Evolutionary conservation across 2,329 filamentous ascomycete genomes (phyloP).

Genomic region (Pseudocercospora ulei): DNA sequence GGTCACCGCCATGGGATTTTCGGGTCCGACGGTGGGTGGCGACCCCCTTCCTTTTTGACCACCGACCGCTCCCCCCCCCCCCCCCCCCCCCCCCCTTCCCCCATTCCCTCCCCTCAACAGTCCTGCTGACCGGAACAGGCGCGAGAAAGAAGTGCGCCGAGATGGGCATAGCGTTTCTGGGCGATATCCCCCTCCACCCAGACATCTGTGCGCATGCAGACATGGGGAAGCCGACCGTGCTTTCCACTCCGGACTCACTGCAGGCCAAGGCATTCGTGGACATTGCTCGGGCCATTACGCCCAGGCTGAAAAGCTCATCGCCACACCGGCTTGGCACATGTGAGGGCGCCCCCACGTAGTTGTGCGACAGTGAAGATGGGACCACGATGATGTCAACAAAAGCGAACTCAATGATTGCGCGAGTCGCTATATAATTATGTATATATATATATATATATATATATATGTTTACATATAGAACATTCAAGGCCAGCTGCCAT

Average conservation of each 20-base stretch:
- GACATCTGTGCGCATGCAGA: conserved; percentile 82
- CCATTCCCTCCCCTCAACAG: background rate
- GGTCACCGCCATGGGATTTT: conserved; percentile 34
- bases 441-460: too few relatives aligned
- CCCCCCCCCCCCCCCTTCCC: too few relatives aligned
- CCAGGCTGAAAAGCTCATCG: conserved; percentile 10
- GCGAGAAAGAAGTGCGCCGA: conserved; percentile 61
- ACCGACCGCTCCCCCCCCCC: too few relatives aligned
- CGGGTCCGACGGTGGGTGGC: conserved; percentile 32
- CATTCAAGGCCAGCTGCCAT: conserved; percentile 3
- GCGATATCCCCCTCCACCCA: conserved; percentile 79
- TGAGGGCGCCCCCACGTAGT: too few relatives aligned
- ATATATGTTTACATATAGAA: too few relatives aligned
- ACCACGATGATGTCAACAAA: too few relatives aligned
- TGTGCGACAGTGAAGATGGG: too few relatives aligned
- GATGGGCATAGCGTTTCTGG: conserved; percentile 67
- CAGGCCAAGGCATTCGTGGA: conserved; percentile 60
- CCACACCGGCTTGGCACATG: too few relatives aligned
- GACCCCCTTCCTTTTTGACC: too few relatives aligned
- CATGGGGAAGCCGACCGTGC: conserved; percentile 77
- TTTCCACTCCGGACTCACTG: conserved; percentile 67
- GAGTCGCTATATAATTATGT: too few relatives aligned
- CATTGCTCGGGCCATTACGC: conserved; percentile 20
- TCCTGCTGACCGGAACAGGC: conserved; percentile 38
- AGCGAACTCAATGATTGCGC: too few relatives aligned